A percentile compares a stretch with the other conserved stretches of the same genome.
phyloP scores from a whole-genome alignment of 208 protist species.

The Leishmania braziliensis region DNA sequence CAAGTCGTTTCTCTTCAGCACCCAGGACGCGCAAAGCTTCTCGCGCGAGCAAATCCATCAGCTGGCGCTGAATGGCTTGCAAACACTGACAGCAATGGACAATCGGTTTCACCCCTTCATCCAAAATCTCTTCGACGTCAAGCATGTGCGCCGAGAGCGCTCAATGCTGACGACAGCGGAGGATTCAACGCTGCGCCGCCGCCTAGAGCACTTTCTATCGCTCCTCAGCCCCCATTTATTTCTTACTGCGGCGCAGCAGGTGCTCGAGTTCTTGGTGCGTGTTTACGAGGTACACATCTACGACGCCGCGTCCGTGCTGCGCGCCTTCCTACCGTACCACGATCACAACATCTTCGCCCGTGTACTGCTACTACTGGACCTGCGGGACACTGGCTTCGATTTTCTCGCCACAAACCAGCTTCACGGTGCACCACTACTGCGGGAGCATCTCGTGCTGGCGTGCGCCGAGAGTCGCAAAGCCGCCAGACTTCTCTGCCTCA shows the following conservation, averaged over 20 bases:
- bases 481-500: slow-evolving; percentile 68
- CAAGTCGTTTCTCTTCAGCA: slow-evolving; percentile 84
- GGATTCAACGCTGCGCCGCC: slow-evolving; percentile 38
- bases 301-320: slow-evolving; percentile 70
- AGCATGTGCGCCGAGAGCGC: slow-evolving; percentile 70
- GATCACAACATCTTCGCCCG: slow-evolving; percentile 87
- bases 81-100: slow-evolving; percentile 76
- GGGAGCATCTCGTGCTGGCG: slow-evolving; percentile 72
- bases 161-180: slow-evolving; percentile 50
- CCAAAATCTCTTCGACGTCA: slow-evolving; percentile 61
- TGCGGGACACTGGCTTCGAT: slow-evolving; percentile 86
- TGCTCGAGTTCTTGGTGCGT: slow-evolving; percentile 86
- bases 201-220: slow-evolving; percentile 71
- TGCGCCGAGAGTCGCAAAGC: slow-evolving; percentile 78
- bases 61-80: slow-evolving; percentile 72
- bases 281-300: slow-evolving; percentile 88
- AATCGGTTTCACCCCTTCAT: slow-evolving; percentile 86
- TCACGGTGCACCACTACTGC: slow-evolving; percentile 71
- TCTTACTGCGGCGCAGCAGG: slow-evolving; percentile 83
- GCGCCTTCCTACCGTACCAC: slow-evolving; percentile 84
- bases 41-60: slow-evolving; percentile 87
- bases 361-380: slow-evolving; percentile 75
- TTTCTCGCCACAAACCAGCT: slow-evolving; percentile 83
- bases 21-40: slow-evolving; percentile 68
- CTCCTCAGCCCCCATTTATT: slow-evolving; percentile 86